Base-by-base conservation (phyloP, 768 basidiomycete species). In the Mycena epipterygia region DNA sequence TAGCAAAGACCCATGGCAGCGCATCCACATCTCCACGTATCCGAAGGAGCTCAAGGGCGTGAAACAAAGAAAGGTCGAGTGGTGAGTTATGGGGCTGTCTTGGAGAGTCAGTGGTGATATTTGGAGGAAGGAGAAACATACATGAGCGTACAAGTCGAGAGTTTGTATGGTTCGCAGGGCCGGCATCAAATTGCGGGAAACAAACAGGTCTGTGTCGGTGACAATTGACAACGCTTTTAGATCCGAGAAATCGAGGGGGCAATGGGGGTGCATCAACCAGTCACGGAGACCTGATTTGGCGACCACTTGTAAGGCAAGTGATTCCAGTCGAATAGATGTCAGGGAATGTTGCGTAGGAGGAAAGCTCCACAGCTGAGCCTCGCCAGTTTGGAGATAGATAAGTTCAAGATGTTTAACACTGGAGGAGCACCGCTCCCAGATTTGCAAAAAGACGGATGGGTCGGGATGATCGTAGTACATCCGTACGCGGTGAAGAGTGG, bases 301-400 rank as follows among this genome's bases (percentile, higher is more conserved):
- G 37, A 16, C 3, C 37, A 37, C 27, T 33, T 53, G 32, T 56
- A 56, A 56, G 37, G 39, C 56, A 25, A 57, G 56, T 57, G 56
- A 57, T 41, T 57, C 56, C 56, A 57, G 56, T 57, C 56, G 56
- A 57, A 57, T 57, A 37, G 56, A 37, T 57, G 56, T 57, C 56
- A 25, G 25, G 39, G 56, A 37, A 57, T 57, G 23, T 35, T 23
- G 56, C 27, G 37, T 5, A 39, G 29, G 17, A 41, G 35, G 39
- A 57, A 23, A 57, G 23, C 35, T 39, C 41, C 41, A 57, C 37
- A n/a, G n/a, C n/a, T n/a, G n/a, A n/a, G n/a, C n/a, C n/a, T n/a
- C n/a, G n/a, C n/a, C n/a, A n/a, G n/a, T n/a, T n/a, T n/a, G n/a
- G n/a, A n/a, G n/a, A n/a, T n/a, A n/a, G n/a, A n/a, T n/a, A n/a